Percentiles rank a stretch among this genome's conserved stretches.
Conservation (phyloP, 495 filamentous ascomycete species). For the Penicillium robsamsonii region DNA sequence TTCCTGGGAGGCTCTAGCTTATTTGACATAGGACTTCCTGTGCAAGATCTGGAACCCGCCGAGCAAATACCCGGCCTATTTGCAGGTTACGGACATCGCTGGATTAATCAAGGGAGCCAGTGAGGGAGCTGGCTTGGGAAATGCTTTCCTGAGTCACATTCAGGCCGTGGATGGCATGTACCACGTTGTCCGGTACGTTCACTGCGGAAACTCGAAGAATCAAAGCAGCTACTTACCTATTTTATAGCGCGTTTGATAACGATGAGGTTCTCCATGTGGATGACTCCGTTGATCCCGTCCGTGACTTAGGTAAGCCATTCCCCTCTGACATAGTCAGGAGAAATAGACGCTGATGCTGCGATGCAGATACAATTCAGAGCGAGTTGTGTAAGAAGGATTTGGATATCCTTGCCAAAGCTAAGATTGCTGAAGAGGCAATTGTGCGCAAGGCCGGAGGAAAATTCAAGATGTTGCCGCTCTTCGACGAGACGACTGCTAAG, state of each 20-base stretch:
- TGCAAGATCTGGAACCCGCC: background rate
- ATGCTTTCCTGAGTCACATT: constrained; percentile 1
- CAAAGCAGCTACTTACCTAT: background rate
- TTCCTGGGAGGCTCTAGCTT: background rate
- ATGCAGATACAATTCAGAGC: background rate
- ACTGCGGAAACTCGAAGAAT: background rate
- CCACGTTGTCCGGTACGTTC: background rate
- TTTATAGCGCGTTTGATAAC: background rate
- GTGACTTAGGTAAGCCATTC: background rate
- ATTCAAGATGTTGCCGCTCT: constrained; percentile 1
- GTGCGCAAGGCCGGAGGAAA: background rate
- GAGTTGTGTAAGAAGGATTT: constrained; percentile 2
- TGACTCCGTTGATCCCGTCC: constrained; percentile 1
- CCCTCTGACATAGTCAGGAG: background rate
- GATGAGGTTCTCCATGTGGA: constrained; percentile 2
- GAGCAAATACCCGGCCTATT: background rate
- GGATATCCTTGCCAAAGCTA: constrained; percentile 1
- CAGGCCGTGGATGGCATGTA: constrained; percentile 1
- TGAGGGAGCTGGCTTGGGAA: background rate
- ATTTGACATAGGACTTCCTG: background rate
- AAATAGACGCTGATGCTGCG: background rate
- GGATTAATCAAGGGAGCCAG: background rate
- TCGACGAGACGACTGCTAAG: constrained; percentile 1
- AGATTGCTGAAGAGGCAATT: constrained; percentile 1
- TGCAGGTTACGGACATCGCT: background rate